Evolutionary conservation across 176 grass and related monocot species (phyloP).

Genomic region (Hordeum marinum): DNA sequence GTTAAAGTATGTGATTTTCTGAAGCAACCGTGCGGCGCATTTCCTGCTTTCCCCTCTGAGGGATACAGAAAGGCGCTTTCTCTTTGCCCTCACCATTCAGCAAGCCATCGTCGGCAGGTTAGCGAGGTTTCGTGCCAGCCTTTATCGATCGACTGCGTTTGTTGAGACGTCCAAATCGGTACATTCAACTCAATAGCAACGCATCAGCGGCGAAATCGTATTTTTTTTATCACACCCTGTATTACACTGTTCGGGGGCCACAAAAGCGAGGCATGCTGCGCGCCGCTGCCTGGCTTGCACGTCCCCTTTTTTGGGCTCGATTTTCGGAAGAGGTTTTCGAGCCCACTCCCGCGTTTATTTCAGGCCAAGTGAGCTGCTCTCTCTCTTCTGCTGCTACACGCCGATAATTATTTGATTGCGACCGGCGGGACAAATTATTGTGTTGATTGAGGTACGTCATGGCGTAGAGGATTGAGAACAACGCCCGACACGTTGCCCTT

Average conservation of each 20-base stretch:
- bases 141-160: slow-evolving; percentile 9
- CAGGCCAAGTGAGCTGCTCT: neutral
- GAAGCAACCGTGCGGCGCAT: neutral
- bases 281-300: neutral
- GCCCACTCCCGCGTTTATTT: neutral
- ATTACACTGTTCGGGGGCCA: too few species aligned
- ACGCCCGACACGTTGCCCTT: slow-evolving; percentile 8
- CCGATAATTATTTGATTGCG: neutral
- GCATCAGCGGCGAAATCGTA: slow-evolving; percentile 13
- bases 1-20: neutral
- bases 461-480: neutral
- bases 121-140: neutral
- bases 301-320: neutral
- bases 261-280: neutral
- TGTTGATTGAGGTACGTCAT: neutral
- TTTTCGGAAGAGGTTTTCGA: neutral
- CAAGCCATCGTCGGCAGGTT: neutral
- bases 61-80: neutral
- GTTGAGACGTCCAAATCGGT: slow-evolving; percentile 37
- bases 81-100: neutral
- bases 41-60: neutral
- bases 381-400: neutral
- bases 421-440: neutral
- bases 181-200: neutral
- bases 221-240: too few species aligned